Evolutionary conservation across 768 basidiomycete species (phyloP).

Genomic region (Kondoa subrosea): DNA sequence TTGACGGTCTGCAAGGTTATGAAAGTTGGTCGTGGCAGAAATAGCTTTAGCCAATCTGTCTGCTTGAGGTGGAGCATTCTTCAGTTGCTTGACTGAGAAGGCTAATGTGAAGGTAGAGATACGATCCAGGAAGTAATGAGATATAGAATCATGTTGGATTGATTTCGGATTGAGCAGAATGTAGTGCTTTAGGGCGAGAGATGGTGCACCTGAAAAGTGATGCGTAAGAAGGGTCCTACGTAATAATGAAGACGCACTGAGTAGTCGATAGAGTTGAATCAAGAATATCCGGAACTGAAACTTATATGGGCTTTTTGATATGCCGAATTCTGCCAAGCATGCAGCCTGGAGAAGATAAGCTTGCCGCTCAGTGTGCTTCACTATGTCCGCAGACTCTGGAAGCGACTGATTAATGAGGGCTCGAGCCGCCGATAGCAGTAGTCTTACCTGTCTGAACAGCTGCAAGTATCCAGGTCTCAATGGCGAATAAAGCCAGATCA

Average conservation of each 20-base stretch:
- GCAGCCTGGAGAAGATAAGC: conserved; percentile 44
- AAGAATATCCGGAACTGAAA: conserved; percentile 62
- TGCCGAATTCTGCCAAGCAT: conserved; percentile 53
- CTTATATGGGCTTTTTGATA: conserved; percentile 55
- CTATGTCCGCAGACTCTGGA: background rate
- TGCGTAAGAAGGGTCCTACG: background rate
- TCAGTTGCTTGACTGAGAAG: background rate
- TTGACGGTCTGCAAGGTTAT: background rate
- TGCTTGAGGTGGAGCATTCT: background rate
- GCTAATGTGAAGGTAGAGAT: conserved; percentile 45
- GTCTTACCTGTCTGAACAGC: conserved; percentile 15
- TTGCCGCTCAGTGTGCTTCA: background rate
- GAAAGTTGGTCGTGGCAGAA: too few species aligned
- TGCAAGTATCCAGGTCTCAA: conserved; percentile 43
- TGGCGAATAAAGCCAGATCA: conserved; percentile 61
- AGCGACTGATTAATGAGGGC: background rate
- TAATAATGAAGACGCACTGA: conserved; percentile 40
- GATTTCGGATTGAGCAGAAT: conserved; percentile 60
- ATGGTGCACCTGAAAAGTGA: conserved; percentile 45
- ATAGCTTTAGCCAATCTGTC: background rate
- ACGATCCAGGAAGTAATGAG: conserved; percentile 62
- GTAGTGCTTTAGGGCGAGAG: conserved; percentile 61
- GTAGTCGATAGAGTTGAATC: conserved; percentile 61
- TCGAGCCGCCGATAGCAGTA: background rate
- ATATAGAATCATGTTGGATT: conserved; percentile 74